Evolutionary conservation across 2,329 filamentous ascomycete species (phyloP), one percentile per base, ranked within the genome.

Genomic region (Talaromyces sp.): DNA sequence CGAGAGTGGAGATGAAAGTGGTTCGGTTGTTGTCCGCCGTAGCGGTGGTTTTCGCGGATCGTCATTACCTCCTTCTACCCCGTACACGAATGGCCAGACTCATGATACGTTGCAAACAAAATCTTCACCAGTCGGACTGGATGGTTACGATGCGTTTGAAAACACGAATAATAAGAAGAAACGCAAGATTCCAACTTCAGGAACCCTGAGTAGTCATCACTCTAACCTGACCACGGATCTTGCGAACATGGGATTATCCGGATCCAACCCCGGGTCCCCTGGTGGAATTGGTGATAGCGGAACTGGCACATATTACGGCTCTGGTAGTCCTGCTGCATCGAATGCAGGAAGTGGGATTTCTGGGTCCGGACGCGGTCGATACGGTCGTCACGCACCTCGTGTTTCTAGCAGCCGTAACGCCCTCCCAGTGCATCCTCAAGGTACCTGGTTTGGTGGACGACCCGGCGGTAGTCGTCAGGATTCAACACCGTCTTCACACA

Each of bases 141-240:
- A 98, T 75, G 93, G 93, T 15, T 98, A 98, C 76, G 95, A 99
- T 77, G 95, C 92, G 7, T 96, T 97, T 72, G 95, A 99, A 78
- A 98, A 98, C 73, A 96, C 92, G 41, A 98, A 97, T 77, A 99
- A 99, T 76, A 99, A 99, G 80, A 99, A 98, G 83, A 98, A 99
- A 79, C 87, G 95, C 70, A 99, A 99, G 80, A 98, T 99, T 43
- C 95, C 95, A 0, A 93, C 93, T 0, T 92, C 92, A 10, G 90
- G 91, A 19, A 90, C 91, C 71, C 83, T 88, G 15, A 86, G 81
- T 63, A 79, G 83, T 68, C 85, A 87, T 73, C 83, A 87, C 68
- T 82, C 83, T 68, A 80, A 82, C 64, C 77, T 90, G 61, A 87
- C 87, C 17, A 83, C 86, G 33, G 88, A 90, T 69, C 82, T 90